phyloP scores from a whole-genome alignment of 176 grass and related monocot genomes.

The Oryza australiensis region DNA sequence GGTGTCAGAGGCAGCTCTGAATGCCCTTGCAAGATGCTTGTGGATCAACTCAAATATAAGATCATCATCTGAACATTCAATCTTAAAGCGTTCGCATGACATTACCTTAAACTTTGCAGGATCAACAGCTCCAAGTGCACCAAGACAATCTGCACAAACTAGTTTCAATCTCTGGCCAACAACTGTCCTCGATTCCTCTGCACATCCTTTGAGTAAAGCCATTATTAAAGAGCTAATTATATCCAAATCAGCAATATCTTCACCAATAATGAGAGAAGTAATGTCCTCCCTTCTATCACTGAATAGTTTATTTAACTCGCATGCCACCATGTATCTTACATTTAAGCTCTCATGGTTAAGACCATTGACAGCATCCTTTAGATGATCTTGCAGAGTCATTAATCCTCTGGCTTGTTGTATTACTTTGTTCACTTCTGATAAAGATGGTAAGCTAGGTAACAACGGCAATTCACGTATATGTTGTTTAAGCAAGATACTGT shows the following conservation, averaged over 20 bases:
- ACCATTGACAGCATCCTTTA: constrained; percentile 82
- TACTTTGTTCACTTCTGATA: constrained; percentile 85
- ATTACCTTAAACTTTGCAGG: constrained; percentile 89
- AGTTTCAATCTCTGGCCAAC: constrained; percentile 90
- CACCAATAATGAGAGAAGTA: constrained; percentile 81
- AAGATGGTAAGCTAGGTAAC: constrained; percentile 79
- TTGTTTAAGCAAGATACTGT: constrained; percentile 59
- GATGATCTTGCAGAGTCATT: constrained; percentile 78
- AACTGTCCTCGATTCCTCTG: constrained; percentile 81
- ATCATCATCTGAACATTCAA: constrained; percentile 99
- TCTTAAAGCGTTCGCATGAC: constrained; percentile 89
- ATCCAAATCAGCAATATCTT: constrained; percentile 76
- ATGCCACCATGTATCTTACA: constrained; percentile 94
- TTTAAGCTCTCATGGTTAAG: constrained; percentile 98
- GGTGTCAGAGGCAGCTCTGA: constrained; percentile 91
- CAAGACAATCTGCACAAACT: constrained; percentile 90
- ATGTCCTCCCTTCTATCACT: constrained; percentile 75
- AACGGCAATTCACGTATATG: constrained; percentile 87
- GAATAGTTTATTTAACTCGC: constrained; percentile 87
- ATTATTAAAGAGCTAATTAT: constrained; percentile 85
- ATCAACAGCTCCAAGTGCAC: constrained; percentile 91
- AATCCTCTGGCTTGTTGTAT: constrained; percentile 92
- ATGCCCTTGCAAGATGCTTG: constrained; percentile 95
- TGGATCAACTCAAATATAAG: constrained; percentile 99
- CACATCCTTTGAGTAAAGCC: constrained; percentile 83